Evolutionary conservation across 2,329 filamentous ascomycete species (phyloP).

Genomic region (Amphichorda felina): DNA sequence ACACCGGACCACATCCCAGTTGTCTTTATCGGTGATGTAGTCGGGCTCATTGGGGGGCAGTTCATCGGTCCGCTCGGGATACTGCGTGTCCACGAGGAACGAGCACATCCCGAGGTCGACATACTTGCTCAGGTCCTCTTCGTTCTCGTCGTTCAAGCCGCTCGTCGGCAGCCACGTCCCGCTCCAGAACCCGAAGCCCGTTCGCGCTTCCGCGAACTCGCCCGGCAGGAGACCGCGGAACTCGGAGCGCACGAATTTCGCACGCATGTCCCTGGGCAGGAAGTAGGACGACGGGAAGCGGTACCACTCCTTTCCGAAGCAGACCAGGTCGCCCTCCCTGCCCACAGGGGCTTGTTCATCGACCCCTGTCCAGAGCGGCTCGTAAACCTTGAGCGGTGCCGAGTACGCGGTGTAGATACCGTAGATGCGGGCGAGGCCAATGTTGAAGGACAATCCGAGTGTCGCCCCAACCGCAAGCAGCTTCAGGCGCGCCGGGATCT

Average conservation of each 20-base stretch:
- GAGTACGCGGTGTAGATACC: conserved; percentile 74
- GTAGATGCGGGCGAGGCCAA: conserved; percentile 60
- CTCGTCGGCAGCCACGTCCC: conserved; percentile 74
- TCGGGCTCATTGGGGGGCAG: conserved; percentile 64
- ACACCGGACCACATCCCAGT: conserved; percentile 71
- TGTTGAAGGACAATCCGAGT: conserved; percentile 50
- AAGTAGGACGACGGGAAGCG: conserved; percentile 92
- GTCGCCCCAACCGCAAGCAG: conserved; percentile 47
- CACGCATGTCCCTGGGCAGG: conserved; percentile 68
- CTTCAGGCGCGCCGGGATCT: conserved; percentile 66
- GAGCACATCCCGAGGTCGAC: conserved; percentile 63
- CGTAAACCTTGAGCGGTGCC: conserved; percentile 64
- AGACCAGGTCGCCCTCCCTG: conserved; percentile 57
- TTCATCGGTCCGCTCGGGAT: conserved; percentile 40
- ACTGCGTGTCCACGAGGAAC: conserved; percentile 81
- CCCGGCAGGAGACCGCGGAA: conserved; percentile 84
- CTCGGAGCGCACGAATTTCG: conserved; percentile 84
- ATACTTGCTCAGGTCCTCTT: conserved; percentile 81
- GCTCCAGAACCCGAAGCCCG: conserved; percentile 60
- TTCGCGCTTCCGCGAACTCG: conserved; percentile 68
- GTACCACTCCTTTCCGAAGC: conserved; percentile 96
- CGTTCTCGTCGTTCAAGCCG: conserved; percentile 87
- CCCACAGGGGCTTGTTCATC: conserved; percentile 37
- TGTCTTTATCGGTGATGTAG: conserved; percentile 59
- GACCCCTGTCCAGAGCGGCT: conserved; percentile 47